Conservation (phyloP, 306 rosid genomes). For the Corylus americana region DNA sequence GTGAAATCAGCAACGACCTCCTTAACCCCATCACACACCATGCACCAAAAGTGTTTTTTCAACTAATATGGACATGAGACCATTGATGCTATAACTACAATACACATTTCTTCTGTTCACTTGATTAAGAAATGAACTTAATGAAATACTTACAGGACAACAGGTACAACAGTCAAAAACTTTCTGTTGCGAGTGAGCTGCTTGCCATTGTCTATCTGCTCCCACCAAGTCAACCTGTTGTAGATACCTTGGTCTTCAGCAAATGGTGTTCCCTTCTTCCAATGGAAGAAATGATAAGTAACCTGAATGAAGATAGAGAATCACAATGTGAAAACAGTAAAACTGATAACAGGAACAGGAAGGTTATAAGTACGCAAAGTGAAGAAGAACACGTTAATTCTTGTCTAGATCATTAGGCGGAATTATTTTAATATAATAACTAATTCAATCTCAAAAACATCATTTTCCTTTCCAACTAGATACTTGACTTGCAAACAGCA, state of each 20-base stretch:
- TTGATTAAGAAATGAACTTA: not conserved
- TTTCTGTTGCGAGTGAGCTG: slow-evolving; percentile 50
- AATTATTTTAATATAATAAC: not conserved
- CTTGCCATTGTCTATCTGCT: slow-evolving; percentile 48
- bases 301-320: slow-evolving; percentile 27
- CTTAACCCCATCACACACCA: not conserved
- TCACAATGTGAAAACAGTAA: not conserved
- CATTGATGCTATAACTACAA: not conserved
- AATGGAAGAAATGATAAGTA: slow-evolving; percentile 46
- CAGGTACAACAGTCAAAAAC: slow-evolving; percentile 44
- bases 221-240: slow-evolving; percentile 52
- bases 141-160: slow-evolving; percentile 39
- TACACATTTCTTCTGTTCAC: not conserved
- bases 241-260: slow-evolving; percentile 52
- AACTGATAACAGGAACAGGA: not conserved
- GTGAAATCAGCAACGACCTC: not conserved
- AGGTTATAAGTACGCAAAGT: not conserved
- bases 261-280: slow-evolving; percentile 55
- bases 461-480: not conserved
- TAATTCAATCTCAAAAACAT: not conserved
- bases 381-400: not conserved
- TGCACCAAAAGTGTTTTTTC: not conserved
- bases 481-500: not conserved
- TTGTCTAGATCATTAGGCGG: not conserved
- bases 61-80: not conserved